Conservation (phyloP, 768 basidiomycete genomes). For the Suillus alpinus region DNA sequence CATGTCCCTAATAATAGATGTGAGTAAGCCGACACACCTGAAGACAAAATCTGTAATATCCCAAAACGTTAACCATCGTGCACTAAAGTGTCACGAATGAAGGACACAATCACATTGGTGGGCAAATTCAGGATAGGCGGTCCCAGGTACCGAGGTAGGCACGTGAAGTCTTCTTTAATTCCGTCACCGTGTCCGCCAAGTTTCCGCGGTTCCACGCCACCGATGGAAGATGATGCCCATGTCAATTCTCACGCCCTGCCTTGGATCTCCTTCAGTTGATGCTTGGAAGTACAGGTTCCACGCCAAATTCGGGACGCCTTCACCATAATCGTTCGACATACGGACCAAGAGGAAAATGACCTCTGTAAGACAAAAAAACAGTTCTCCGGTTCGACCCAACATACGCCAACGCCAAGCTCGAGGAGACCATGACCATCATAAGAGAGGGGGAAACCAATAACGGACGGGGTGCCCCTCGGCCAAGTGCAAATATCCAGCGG, state of each 20-base stretch:
- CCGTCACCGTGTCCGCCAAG: background rate
- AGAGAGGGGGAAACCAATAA: constrained; percentile 43
- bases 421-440: constrained; percentile 48
- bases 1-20: background rate
- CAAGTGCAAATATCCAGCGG: constrained; percentile 32
- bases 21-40: background rate
- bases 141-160: background rate
- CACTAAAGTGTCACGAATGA: background rate
- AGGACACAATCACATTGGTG: background rate
- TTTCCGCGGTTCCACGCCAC: background rate
- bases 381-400: constrained; percentile 34
- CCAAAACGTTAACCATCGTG: background rate
- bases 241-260: background rate
- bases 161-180: constrained; percentile 1
- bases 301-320: constrained; percentile 27
- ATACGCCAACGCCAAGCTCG: constrained; percentile 36
- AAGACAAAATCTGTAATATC: background rate
- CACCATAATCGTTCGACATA: constrained; percentile 31
- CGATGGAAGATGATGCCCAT: background rate
- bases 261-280: background rate
- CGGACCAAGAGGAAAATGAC: constrained; percentile 36
- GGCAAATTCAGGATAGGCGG: background rate
- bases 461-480: constrained; percentile 25
- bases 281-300: constrained; percentile 4
- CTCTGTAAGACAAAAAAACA: constrained; percentile 36